Base-by-base conservation (phyloP, 495 filamentous ascomycete genomes). In the Xanthoparmelia taractica region DNA sequence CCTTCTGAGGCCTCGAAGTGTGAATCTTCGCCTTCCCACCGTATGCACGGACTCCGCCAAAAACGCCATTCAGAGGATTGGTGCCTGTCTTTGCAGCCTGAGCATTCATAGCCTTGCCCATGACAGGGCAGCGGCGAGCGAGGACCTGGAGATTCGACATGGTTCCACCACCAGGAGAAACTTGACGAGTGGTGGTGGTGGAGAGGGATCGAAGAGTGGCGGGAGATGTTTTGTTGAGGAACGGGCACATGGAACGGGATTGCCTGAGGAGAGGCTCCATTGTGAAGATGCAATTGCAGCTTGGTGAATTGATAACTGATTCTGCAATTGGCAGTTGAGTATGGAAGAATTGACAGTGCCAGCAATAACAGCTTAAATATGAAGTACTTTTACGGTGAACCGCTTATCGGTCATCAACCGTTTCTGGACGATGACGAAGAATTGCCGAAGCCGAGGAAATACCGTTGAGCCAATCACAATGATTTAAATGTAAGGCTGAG, bases 121-220 rank as follows among this genome's bases (percentile, higher is more conserved):
- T 98, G 73, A 98, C 85, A 63, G 94, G 94, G 85, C 94, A 98
- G 69, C 94, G 91, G 70, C 90, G 88, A 67, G 92, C 94, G 66
- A 96, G 83, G 59, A 94, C 84, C 80, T 97, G 95, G 67, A 98
- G 84, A 77, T 97, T 97, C 69, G 92, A 96, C 85, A 97, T 96
- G 74, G 87, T 90, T 66, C 92, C 90, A 58, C 92, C 93, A 66
- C 91, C 88, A 34, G 85, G 86, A 55, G 86, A 91, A 57, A 80
- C 77, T 73, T 83, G 75, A 69, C 87, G 82, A 69, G 88, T 83
- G 29, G 90, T 85, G 29, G 90, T 85, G 59, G 91, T 96, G 20
- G 93, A 90, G 64, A 98, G 82, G 61, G 91, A 87, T 63, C 94
- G 92, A 61, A 98, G 84, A 37, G 91, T 89, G 68, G 89, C 84